Evolutionary conservation across 1,284 basidiomycete genomes (phyloP), one percentile per base, ranked within the genome.

Genomic region (Wolfiporia cocos): DNA sequence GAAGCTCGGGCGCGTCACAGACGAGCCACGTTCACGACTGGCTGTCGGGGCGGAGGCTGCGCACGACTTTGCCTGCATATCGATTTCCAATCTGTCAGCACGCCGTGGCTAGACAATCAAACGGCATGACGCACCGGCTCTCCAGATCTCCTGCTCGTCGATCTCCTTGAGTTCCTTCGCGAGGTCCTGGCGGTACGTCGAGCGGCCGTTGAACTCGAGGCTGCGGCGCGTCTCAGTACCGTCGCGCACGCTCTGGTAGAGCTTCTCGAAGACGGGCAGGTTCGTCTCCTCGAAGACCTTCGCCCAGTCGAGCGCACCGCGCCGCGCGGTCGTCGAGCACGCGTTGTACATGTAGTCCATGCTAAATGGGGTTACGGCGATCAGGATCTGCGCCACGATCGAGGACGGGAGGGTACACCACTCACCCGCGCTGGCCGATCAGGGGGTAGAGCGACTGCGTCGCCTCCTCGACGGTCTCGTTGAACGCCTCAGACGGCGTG

Each of bases 341-440:
- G 94, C 93, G 61, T 87, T 86, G 78, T 86, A 98, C 95, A 98
- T 98, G 83, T 98, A 97, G 74, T 99, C 95, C 96, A 97, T 97
- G 52, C 88, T 89, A 50, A 37, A 48, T 4, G 34, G 5, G 41
- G 33, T 32, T 29, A n/a, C 45, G 37, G 28, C 39, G 12, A 36
- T 35, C 18, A 28, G n/a, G 37, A 45, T 44, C 5, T 5, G n/a
- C 2, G 14, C n/a, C n/a, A n/a, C n/a, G n/a, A n/a, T n/a, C n/a
- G n/a, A 37, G 32, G 40, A 10, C 19, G 9, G 14, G 20, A 5
- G 18, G 3, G 19, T 14, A 14, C 9, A 28, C 30, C 15, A 62
- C 79, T 46, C 61, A 86, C 85, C 91, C 92, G 66, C 96, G 87
- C 62, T 87, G 81, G 57, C 94, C 95, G 57, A 99, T 92, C 62